These are phyloP conservation scores for Posidonia oceanica DNA, from an alignment of 116 monocot species.

Conservation along the genomic window DNA sequence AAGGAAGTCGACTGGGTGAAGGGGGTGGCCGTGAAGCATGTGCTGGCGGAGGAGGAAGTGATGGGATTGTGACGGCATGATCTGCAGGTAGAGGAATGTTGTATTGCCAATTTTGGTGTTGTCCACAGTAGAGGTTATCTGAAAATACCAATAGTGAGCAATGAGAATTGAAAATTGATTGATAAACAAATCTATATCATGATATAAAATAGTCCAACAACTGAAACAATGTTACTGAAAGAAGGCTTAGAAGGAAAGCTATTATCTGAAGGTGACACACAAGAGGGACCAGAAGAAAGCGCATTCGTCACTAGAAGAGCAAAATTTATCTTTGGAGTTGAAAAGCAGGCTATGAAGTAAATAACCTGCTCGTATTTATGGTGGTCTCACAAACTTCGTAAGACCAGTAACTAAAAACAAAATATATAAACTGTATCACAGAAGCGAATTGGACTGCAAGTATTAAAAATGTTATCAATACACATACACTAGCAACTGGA, in stretches of 20 bases:
- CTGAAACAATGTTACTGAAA: background rate
- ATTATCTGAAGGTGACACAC: too few species aligned
- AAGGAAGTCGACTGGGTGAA: conserved; percentile 5
- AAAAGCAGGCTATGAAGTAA: too few species aligned
- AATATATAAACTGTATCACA: too few species aligned
- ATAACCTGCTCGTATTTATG: too few species aligned
- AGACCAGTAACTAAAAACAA: too few species aligned
- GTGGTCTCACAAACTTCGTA: too few species aligned
- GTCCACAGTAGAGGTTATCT: conserved; percentile 35
- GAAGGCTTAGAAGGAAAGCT: too few species aligned
- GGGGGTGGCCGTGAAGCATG: conserved; percentile 41
- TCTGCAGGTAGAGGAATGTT: conserved; percentile 35
- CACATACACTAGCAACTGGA: too few species aligned
- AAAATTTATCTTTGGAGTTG: background rate
- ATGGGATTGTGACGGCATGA: conserved; percentile 29
- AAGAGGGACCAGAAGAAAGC: too few species aligned
- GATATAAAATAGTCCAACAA: background rate
- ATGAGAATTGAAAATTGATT: background rate
- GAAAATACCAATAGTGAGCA: conserved; percentile 2
- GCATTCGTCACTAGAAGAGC: background rate
- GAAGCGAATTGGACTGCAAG: too few species aligned
- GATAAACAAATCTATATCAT: background rate
- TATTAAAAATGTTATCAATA: too few species aligned
- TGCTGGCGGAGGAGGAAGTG: conserved; percentile 44
- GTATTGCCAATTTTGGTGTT: conserved; percentile 46